Evolutionary conservation across 164 flowering plant species (phyloP).

Genomic region (Aristolochia contorta): DNA sequence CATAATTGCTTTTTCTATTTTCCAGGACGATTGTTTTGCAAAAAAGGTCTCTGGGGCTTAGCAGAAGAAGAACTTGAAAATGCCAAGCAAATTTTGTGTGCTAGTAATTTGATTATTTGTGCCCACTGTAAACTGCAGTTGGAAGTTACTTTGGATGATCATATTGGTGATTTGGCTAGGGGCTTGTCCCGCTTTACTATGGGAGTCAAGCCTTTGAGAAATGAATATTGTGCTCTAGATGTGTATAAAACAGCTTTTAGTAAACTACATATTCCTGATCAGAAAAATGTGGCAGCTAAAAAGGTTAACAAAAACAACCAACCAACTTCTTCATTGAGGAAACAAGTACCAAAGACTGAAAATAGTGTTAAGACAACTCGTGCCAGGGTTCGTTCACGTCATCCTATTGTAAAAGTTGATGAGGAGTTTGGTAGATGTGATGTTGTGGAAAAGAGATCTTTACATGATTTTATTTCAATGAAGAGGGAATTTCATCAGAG

Average conservation of each 20-base stretch:
- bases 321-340: constrained; percentile 17
- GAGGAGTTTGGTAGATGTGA: constrained; percentile 13
- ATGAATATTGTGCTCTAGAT: constrained; percentile 8
- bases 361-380: constrained; percentile 43
- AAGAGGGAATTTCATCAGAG: constrained; percentile 64
- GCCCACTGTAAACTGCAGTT: constrained; percentile 17
- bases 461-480: constrained; percentile 30
- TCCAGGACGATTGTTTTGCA: constrained; percentile 22
- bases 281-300: constrained; percentile 18
- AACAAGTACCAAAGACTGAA: constrained; percentile 15
- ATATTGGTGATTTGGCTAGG: constrained; percentile 20
- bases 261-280: constrained; percentile 14
- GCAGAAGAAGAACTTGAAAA: constrained; percentile 21
- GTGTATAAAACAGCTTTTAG: constrained; percentile 17
- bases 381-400: constrained; percentile 30
- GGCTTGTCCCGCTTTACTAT: constrained; percentile 2
- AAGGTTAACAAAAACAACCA: constrained; percentile 41
- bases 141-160: constrained; percentile 19
- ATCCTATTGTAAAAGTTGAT: constrained; percentile 11
- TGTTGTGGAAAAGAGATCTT: constrained; percentile 22
- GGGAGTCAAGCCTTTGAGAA: constrained; percentile 2
- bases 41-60: constrained; percentile 21
- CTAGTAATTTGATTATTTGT: constrained; percentile 12
- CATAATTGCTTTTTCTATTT: neutral
- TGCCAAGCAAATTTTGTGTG: constrained; percentile 15